Base-by-base conservation (phyloP, 169 alveolate species). In the Eimeria brunetti region DNA sequence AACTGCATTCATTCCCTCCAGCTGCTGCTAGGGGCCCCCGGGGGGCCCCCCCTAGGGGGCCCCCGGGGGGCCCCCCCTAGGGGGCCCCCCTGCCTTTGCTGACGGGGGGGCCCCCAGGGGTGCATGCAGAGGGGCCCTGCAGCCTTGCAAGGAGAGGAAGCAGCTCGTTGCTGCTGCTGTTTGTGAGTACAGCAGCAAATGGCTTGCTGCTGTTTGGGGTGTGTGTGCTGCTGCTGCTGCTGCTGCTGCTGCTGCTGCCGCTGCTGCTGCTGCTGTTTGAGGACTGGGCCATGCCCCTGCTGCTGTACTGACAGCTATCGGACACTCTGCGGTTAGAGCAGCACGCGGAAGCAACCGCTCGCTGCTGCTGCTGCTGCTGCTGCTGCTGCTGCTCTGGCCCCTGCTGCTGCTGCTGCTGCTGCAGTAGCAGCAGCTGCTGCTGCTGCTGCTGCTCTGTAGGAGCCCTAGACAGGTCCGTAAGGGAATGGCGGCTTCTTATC, bases 281-380 rank as follows among this genome's bases (percentile, higher is more conserved):
- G 30, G 24, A 18, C 49, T 44, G 30, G 24, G 46, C n/a, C 33
- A 46, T 30, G 1, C 27, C 38, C 27, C 36, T 76, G 86, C 62
- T 76, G 86, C 62, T 76, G 46, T 22, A 76, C 62, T 76, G 53
- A 27, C 33, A 33, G 24, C 49, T 38, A 41, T 41, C 60, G 33
- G 86, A 76, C n/a, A 76, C 60, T 18, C 86, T 76, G 86, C 86
- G 60, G 86, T 46, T 38, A 76, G 18, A 36, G 38, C 53, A 76
- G 60, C 38, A 33, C 62, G 30, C 24, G 62, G 86, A 36, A 1
- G 24, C 38, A 14, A 24, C 11, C 12, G 12, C 53, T 18, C 9
- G 81, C 49, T 71, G 81, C 46, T 71, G 49, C 46, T 30, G 81
- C 49, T 7, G 53, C 41, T 30, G 53, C 41, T 71, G 81, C n/a